Base-by-base conservation (phyloP, 768 basidiomycete genomes). In the Naganishia kalamii region DNA sequence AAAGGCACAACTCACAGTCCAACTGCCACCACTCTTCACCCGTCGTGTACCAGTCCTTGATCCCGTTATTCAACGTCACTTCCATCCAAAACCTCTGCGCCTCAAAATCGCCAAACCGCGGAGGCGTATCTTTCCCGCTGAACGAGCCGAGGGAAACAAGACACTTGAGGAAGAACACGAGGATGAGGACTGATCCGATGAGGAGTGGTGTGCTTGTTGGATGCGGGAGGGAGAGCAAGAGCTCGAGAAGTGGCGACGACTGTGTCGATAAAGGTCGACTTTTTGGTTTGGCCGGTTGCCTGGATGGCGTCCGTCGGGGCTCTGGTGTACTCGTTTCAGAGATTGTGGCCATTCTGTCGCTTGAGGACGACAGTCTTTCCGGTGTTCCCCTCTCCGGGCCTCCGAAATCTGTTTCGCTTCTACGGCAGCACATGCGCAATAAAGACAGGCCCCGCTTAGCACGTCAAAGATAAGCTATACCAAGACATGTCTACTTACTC, bases 31-130 rank as follows among this genome's bases (percentile, higher is more conserved):
- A 94, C 37, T 84, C 84, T 32, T 89, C 81, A 72, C 94, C 89
- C 76, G 92, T 89, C 1, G 80, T 85, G 77, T 97, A 97, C 93
- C 93, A 97, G 67, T 87, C 79, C 15, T 79, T 79, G 41, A 63
- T 44, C 12, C 52, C 44, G 0, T 91, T 80, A 73, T 92, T 88
- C 27, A 86, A 77, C 2, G 89, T 90, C 41, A 94, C 75, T 71
- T 93, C 92, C 89, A 94, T 90, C 92, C 92, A 94, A 78, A 93
- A 92, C 60, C 92, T 81, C 72, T 93, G 92, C 0, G 92, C 92
- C 75, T 94, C 92, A 70, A 89, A 94, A 78, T 94, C 92, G 3
- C 92, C 92, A 69, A 83, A 90, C 86, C 92, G 87, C 0, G 90
- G 90, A 0, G 91, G 88, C 2, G 85, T 84, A 32, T 75, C 81